phyloP scores from a whole-genome alignment of 768 basidiomycete genomes.

The Lactarius akahatsu region DNA sequence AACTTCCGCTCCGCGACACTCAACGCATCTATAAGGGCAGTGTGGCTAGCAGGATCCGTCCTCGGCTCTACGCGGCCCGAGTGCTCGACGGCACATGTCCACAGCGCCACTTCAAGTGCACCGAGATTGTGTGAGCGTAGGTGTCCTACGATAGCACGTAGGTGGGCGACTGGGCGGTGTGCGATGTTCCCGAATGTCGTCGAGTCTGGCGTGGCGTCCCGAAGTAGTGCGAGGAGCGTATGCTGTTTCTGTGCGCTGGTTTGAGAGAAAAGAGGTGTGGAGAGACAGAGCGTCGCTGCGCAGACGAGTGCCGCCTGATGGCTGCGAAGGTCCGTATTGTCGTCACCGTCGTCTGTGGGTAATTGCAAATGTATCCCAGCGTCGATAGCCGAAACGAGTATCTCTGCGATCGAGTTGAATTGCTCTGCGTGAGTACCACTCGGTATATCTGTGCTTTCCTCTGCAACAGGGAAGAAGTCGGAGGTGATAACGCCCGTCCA shows the following conservation, averaged over 20 bases:
- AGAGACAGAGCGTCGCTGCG: conserved; percentile 12
- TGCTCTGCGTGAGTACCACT: not conserved
- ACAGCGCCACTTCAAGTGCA: conserved; percentile 7
- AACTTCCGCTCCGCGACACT: not conserved
- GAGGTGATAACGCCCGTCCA: conserved; percentile 34
- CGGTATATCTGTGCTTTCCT: not conserved
- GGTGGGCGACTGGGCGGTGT: not conserved
- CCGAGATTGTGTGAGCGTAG: conserved; percentile 14
- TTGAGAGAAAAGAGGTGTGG: conserved; percentile 5
- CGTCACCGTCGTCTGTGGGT: not conserved
- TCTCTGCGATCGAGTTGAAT: conserved; percentile 17
- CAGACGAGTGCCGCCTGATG: conserved; percentile 13
- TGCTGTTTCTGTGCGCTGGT: not conserved
- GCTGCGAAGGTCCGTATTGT: not conserved
- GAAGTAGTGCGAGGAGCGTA: conserved; percentile 10
- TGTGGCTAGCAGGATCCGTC: not conserved
- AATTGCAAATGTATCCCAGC: conserved; percentile 1
- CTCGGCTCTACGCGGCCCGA: not conserved
- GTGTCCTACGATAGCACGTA: not conserved
- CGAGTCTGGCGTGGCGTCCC: conserved; percentile 1
- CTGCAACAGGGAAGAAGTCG: conserved; percentile 15
- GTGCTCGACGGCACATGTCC: conserved; percentile 13
- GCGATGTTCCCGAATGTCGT: conserved; percentile 8
- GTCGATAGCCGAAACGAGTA: conserved; percentile 15
- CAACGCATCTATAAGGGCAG: conserved; percentile 1